Evolutionary conservation across 1,139 yeast species (phyloP).

Genomic region (Protomyces inundatus): DNA sequence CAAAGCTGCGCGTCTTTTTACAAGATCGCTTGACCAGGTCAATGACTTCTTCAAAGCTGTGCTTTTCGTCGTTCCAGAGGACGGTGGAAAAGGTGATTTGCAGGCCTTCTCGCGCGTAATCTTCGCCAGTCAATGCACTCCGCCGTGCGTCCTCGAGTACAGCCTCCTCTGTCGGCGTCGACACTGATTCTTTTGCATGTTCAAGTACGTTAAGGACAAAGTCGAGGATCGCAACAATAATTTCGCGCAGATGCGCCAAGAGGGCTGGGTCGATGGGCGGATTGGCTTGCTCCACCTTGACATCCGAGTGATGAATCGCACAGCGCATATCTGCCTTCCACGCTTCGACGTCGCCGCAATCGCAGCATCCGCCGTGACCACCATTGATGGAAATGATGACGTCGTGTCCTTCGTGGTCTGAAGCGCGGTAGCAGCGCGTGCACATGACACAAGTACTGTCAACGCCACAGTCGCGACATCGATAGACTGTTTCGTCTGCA

Average conservation of each 20-base stretch:
- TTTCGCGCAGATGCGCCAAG: constrained; percentile 36
- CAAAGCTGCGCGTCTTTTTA: constrained; percentile 60
- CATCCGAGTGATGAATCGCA: constrained; percentile 36
- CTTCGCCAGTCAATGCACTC: background rate
- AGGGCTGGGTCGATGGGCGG: constrained; percentile 35
- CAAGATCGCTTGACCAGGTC: constrained; percentile 62
- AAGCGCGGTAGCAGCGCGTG: constrained; percentile 65
- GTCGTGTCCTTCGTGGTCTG: constrained; percentile 68
- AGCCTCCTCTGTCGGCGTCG: constrained; percentile 7
- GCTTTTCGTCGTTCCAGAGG: constrained; percentile 72
- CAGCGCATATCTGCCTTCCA: constrained; percentile 61
- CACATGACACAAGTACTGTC: constrained; percentile 89
- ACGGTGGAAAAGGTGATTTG: constrained; percentile 34
- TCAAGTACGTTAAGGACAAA: constrained; percentile 67
- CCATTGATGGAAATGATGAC: constrained; percentile 66
- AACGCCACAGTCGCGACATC: constrained; percentile 75
- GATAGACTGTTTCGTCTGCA: constrained; percentile 80
- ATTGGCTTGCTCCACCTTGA: constrained; percentile 31
- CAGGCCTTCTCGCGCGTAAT: constrained; percentile 41
- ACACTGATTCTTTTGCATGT: constrained; percentile 39
- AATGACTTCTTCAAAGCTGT: constrained; percentile 69
- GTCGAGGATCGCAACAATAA: constrained; percentile 60
- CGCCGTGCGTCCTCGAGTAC: constrained; percentile 5
- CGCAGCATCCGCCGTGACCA: constrained; percentile 91
- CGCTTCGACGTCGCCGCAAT: constrained; percentile 87